Evolutionary conservation across 495 filamentous ascomycete species (phyloP), one percentile per base, ranked within the genome.

Genomic region (Clavariopsis aquatica): DNA sequence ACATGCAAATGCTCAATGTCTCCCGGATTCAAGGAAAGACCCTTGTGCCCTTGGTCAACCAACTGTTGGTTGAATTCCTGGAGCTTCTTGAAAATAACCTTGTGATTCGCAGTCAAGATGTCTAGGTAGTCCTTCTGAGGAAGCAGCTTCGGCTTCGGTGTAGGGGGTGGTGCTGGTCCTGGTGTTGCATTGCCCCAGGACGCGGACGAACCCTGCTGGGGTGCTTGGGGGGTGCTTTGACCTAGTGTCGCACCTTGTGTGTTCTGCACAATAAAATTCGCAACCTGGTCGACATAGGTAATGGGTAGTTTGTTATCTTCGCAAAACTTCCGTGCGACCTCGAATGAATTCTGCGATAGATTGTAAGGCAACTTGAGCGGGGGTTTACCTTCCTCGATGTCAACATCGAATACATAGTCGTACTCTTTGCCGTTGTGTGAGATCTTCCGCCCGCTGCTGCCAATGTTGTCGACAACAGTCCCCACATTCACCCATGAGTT

Each of bases 371-470:
- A 81, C 71, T 98, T 98, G 31, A 98, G 81, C 2, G 94, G 85
- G 28, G 95, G 95, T 66, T 93, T 91, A 38, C 94, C 95, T 64
- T 98, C 95, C 72, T 96, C 89, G 60, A 98, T 93, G 70, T 97
- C 95, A 26, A 99, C 94, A 72, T 98, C 93, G 67, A 98, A 99
- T 52, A 99, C 95, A 73, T 90, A 97, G 69, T 99, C 95, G 73
- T 95, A 99, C 58, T 96, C 90, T 73, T 93, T 85, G 23, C 95
- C 95, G 1, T 87, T 74, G 71, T 93, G 89, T 45, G 87, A 78
- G 13, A 81, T 86, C 73, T 89, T 90, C 49, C 82, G 81, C 2
- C 89, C 88, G 62, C 86, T 90, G 72, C 91, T 94, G 31, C 88
- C 93, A 34, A 87, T 88, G 1, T 91, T 85, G 61, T 96, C 93